phyloP scores from a whole-genome alignment of 257 asterid species.

The Echium plantagineum region DNA sequence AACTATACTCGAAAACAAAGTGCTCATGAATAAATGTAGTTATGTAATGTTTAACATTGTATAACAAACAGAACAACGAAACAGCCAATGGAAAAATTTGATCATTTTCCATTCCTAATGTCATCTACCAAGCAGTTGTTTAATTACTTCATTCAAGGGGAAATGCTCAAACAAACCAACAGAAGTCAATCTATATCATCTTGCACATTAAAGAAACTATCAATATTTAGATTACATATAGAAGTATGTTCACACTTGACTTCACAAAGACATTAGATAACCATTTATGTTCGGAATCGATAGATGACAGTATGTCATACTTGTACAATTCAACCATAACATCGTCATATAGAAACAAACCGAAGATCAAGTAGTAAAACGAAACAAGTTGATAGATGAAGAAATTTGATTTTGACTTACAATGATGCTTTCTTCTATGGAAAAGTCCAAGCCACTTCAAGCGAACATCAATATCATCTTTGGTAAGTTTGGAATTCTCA shows the following conservation, averaged over 20 bases:
- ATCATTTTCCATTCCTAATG: no score
- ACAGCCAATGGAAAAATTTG: no score
- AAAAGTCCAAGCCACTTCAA: slow-evolving; percentile 98
- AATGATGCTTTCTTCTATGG: slow-evolving; percentile 84
- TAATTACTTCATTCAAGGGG: no score
- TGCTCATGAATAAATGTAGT: background rate
- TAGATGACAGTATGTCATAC: background rate
- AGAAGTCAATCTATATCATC: background rate
- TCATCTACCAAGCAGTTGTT: no score
- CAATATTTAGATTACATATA: background rate
- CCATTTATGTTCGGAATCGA: background rate
- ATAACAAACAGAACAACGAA: no score
- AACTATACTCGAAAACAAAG: background rate
- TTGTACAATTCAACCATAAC: background rate
- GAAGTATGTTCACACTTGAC: background rate
- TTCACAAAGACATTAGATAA: background rate
- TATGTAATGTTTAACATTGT: no score
- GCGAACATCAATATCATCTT: slow-evolving; percentile 81
- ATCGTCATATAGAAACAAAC: no score
- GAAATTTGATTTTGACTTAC: slow-evolving; percentile 30
- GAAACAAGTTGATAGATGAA: background rate
- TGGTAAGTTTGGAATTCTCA: slow-evolving; percentile 53
- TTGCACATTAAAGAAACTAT: no score
- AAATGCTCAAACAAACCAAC: background rate
- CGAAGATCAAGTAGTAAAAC: background rate